phyloP scores from a whole-genome alignment of 768 basidiomycete species.

The Russula vinacea region DNA sequence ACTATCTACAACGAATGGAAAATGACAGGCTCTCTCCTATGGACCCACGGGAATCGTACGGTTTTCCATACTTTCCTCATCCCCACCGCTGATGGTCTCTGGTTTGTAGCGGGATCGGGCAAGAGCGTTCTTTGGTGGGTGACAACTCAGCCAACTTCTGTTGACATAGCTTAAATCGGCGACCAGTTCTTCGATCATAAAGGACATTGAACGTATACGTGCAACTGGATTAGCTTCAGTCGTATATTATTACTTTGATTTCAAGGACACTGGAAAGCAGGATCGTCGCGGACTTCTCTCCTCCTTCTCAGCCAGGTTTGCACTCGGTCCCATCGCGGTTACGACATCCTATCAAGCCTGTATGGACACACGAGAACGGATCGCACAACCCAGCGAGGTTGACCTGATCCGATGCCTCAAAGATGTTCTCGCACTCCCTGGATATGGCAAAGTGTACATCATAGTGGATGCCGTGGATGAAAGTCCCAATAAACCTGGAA shows the following conservation, averaged over 20 bases:
- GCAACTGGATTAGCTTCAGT: not conserved
- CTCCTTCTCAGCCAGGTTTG: conserved; percentile 10
- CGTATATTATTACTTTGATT: conserved; percentile 10
- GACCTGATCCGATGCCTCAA: not conserved
- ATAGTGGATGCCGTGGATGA: conserved; percentile 7
- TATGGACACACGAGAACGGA: not conserved
- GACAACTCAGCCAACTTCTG: not conserved
- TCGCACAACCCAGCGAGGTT: not conserved
- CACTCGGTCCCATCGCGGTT: not conserved
- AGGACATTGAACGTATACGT: not conserved
- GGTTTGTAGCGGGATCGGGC: conserved; percentile 10
- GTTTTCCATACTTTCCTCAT: no score
- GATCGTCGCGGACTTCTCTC: conserved; percentile 2
- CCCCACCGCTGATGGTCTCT: not conserved
- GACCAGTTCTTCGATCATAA: conserved; percentile 4
- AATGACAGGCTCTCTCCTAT: not conserved
- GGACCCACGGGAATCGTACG: conserved; percentile 16
- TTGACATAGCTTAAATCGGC: not conserved
- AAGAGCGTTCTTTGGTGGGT: conserved; percentile 14
- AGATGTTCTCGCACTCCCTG: not conserved
- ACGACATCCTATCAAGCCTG: not conserved
- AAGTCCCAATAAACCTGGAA: not conserved
- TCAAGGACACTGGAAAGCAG: conserved; percentile 2
- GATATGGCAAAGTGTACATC: not conserved
- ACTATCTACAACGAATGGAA: not conserved